Conservation (phyloP, 116 monocot species). For the Posidonia oceanica region DNA sequence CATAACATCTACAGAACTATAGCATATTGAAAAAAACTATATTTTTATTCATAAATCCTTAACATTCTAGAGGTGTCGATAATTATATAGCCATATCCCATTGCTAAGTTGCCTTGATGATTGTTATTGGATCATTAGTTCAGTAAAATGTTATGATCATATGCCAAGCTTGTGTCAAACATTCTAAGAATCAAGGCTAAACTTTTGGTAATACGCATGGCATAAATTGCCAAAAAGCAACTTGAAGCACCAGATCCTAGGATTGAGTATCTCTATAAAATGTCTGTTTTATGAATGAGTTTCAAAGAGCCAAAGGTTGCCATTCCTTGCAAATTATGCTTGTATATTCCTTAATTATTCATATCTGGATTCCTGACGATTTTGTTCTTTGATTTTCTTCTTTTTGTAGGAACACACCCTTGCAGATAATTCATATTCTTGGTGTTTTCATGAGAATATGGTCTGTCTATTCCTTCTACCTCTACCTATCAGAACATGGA, state of each 20-base stretch:
- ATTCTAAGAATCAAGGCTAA: too few species aligned
- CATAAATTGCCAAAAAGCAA: background rate
- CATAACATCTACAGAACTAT: too few species aligned
- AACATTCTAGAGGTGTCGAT: too few species aligned
- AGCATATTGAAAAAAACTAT: too few species aligned
- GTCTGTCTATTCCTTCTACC: constrained; percentile 91
- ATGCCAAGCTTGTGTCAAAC: too few species aligned
- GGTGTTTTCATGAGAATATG: constrained; percentile 95
- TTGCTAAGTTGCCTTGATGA: too few species aligned
- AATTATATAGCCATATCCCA: too few species aligned
- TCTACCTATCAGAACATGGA: constrained; percentile 45
- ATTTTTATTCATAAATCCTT: too few species aligned
- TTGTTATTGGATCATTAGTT: too few species aligned
- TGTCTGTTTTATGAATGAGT: background rate
- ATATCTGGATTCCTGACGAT: background rate
- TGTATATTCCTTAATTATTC: background rate
- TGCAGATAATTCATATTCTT: constrained; percentile 78
- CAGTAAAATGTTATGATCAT: too few species aligned
- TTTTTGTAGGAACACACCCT: constrained; percentile 58
- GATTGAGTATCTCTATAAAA: background rate
- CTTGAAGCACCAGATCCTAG: background rate
- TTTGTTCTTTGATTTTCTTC: constrained; percentile 1
- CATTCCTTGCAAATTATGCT: background rate
- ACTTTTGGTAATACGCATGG: too few species aligned
- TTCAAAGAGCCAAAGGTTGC: background rate